Evolutionary conservation across 1,284 basidiomycete species (phyloP).

Genomic region (Ceratobasidium sp.): DNA sequence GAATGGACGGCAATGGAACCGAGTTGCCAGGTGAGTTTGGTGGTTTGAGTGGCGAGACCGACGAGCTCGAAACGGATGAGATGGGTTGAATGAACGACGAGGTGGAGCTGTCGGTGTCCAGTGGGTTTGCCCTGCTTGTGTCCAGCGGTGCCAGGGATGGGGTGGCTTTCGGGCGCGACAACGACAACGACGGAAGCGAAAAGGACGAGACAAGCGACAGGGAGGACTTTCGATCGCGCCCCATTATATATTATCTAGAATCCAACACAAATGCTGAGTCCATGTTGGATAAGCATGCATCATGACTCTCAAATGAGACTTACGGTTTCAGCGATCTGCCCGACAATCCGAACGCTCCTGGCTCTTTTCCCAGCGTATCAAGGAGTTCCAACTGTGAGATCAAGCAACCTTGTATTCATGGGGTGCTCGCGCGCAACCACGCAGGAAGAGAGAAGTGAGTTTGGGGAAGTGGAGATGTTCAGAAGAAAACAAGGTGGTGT

Average conservation of each 20-base stretch:
- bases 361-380: not conserved
- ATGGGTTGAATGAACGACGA: slow-evolving; percentile 12
- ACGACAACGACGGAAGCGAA: slow-evolving; percentile 21
- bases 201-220: slow-evolving; percentile 25
- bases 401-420: not conserved
- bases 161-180: slow-evolving; percentile 21
- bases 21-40: slow-evolving; percentile 17
- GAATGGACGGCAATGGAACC: slow-evolving; percentile 35
- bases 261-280: not conserved
- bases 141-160: slow-evolving; percentile 20
- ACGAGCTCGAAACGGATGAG: not conserved
- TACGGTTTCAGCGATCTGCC: not conserved
- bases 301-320: not conserved
- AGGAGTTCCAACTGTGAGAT: not conserved
- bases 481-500: slow-evolving; percentile 5
- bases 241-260: slow-evolving; percentile 9
- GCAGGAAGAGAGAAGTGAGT: not conserved
- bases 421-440: not conserved
- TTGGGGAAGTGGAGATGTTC: not conserved
- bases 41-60: slow-evolving; percentile 17
- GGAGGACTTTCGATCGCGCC: slow-evolving; percentile 20
- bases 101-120: not conserved
- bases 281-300: not conserved
- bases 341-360: not conserved
- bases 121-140: not conserved